These are phyloP conservation scores for Aspergillus fijiensis DNA, from an alignment of 2,329 filamentous ascomycete genomes.

Conservation along the genomic window DNA sequence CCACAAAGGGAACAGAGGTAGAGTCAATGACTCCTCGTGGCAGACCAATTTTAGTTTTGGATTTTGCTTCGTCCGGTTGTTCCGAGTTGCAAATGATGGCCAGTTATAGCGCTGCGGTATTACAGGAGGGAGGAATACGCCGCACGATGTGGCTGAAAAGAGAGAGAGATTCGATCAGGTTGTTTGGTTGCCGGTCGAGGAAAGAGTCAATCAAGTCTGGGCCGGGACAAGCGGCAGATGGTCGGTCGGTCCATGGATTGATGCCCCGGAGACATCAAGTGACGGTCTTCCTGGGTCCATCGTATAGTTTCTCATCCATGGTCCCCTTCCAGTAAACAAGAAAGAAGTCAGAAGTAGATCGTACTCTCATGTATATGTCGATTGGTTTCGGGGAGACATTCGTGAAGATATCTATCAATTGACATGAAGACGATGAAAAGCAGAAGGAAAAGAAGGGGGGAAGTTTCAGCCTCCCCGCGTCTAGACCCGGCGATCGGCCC, in stretches of 20 bases:
- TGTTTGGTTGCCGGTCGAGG: not conserved
- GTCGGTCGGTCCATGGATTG: not conserved
- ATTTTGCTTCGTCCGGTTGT: too few species aligned
- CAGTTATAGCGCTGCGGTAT: not conserved
- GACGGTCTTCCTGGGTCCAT: constrained; percentile 9
- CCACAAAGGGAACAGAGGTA: too few species aligned
- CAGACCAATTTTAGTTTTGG: too few species aligned
- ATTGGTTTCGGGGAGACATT: not conserved
- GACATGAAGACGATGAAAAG: not conserved
- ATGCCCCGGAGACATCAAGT: not conserved
- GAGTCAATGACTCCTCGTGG: too few species aligned
- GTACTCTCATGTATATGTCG: too few species aligned
- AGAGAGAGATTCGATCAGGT: not conserved
- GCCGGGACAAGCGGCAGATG: constrained; percentile 1
- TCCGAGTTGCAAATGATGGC: not conserved
- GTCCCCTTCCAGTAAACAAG: constrained; percentile 12
- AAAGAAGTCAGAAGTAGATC: too few species aligned
- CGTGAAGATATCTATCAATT: not conserved
- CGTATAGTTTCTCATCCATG: constrained; percentile 27
- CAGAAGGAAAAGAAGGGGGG: not conserved
- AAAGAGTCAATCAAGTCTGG: not conserved
- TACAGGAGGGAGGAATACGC: not conserved
- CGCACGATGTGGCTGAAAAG: not conserved
- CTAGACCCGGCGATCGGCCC: constrained; percentile 35
- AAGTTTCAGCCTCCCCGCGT: constrained; percentile 27